A percentile compares a stretch with the other conserved stretches of the same genome.
phyloP scores from a whole-genome alignment of 345 rosid species.

The Salix arbutifolia region DNA sequence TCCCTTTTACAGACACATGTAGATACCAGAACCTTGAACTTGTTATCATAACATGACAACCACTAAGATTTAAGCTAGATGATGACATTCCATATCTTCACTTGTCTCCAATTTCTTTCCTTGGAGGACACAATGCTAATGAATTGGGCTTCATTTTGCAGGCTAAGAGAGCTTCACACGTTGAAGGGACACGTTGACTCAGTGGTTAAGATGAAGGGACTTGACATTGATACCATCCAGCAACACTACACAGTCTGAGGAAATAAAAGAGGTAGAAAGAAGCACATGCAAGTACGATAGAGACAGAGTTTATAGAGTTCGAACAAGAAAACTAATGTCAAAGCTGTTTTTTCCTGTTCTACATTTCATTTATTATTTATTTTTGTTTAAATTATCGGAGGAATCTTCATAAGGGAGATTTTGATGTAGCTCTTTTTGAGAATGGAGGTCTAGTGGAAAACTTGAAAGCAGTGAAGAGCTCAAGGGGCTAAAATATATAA shows the following conservation, averaged over 20 bases:
- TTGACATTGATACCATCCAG: conserved; percentile 67
- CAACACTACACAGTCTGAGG: conserved; percentile 62
- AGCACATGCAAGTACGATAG: background rate
- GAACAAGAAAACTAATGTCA: background rate
- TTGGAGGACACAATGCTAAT: background rate
- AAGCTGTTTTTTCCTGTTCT: background rate
- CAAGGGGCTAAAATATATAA: background rate
- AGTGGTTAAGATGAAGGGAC: conserved; percentile 64
- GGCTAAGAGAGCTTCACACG: conserved; percentile 69
- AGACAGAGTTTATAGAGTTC: background rate
- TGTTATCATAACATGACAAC: background rate
- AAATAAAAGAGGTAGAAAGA: background rate
- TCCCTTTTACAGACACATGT: background rate
- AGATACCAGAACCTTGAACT: background rate
- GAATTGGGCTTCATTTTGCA: conserved; percentile 11
- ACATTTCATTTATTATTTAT: background rate
- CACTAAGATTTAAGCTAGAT: background rate
- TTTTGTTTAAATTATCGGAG: background rate
- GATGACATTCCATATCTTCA: background rate
- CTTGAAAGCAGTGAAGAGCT: background rate
- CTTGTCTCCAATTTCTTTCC: background rate
- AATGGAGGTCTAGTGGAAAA: background rate
- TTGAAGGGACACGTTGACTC: conserved; percentile 72
- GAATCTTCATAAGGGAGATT: background rate
- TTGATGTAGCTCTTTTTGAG: background rate